Evolutionary conservation across 2,329 filamentous ascomycete species (phyloP), one percentile per base, ranked within the genome.

Genomic region (Apiospora saccharicola): DNA sequence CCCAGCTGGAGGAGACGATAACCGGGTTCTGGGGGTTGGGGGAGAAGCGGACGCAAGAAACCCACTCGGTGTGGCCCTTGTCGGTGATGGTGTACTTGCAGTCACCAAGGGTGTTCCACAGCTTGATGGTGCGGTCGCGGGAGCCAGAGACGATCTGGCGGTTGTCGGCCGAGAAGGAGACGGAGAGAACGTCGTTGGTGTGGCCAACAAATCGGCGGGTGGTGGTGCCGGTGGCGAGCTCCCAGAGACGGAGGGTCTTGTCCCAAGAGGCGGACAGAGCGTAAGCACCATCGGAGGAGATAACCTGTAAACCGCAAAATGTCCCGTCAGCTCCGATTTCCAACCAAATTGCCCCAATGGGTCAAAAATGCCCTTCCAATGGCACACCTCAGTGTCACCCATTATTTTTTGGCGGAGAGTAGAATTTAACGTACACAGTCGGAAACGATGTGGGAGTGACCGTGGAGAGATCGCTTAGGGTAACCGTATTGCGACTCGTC

Each of bases 81-180:
- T 99, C 96, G 88, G 94, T 97, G 90, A 99, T 98, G 90, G 96
- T 99, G 93, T 92, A 99, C 91, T 99, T 99, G 95, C 96, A 99
- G 92, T 99, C 96, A 88, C 96, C 96, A 79, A 99, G 94, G 81
- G 96, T 99, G 91, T 99, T 99, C 96, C 96, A 99, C 82, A 99
- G 93, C 94, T 98, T 99, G 91, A 99, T 98, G 83, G 94, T 94
- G 86, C 95, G 93, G 90, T 99, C 96, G 86, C 96, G 95, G 78
- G 96, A 98, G 79, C 95, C 96, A 79, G 96, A 98, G 82, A 98
- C 96, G 87, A 99, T 98, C 91, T 98, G 96, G 85, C 96, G 94
- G 94, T 98, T 98, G 91, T 99, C 96, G 91, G 96, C 96, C 82
- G 96, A 98, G 94, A 99, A 99, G 80, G 95, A 98, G 86, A 99